Base-by-base conservation (phyloP, 1,284 basidiomycete genomes). In the Marasmius oreades region DNA sequence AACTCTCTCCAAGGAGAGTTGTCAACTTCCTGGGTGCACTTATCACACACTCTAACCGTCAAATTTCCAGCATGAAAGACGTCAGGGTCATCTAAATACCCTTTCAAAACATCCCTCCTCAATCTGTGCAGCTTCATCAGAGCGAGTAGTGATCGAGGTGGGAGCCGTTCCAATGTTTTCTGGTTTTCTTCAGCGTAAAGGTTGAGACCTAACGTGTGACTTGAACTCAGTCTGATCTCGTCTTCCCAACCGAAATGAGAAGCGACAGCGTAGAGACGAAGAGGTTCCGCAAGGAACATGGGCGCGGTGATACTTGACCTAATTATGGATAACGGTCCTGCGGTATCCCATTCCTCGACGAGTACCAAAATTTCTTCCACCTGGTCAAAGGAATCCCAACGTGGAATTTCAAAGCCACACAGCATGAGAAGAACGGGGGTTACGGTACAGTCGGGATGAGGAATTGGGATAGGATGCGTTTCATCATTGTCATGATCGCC, bases 181-280 rank as follows among this genome's bases (percentile, higher is more conserved):
- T 64, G 58, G 39, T 69, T 53, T 24, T 62, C 58, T 33, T 70
- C 65, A 39, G 67, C 67, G 58, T 68, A 72, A 4, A 70, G 61
- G 33, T 66, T 58, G 23, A 70, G 55, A 18, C 58, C 55, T 20
- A 77, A 58, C 2, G 74, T 74, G 22, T 66, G 57, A 5, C 66
- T 70, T 11, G 74, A 70, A 8, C 73, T 73, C 6, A 71, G 55
- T 48, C 69, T 67, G 5, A 67, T 66, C 61, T 77, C 76, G 43
- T 73, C 69, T 28, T 68, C 68, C 75, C 76, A 77, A 3, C 67
- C 71, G 47, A 72, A 69, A n/a, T 69, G 69, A n/a, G 70, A 67
- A 11, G 73, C 66, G 31, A 77, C 63, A 0, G 66, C 70, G 57
- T 75, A 77, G 3, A 76, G 63, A 20, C 70, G 67, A 24, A 77